Evolutionary conservation across 1,139 yeast genomes (phyloP).

Genomic region (Debaryomycetaceae sp.): DNA sequence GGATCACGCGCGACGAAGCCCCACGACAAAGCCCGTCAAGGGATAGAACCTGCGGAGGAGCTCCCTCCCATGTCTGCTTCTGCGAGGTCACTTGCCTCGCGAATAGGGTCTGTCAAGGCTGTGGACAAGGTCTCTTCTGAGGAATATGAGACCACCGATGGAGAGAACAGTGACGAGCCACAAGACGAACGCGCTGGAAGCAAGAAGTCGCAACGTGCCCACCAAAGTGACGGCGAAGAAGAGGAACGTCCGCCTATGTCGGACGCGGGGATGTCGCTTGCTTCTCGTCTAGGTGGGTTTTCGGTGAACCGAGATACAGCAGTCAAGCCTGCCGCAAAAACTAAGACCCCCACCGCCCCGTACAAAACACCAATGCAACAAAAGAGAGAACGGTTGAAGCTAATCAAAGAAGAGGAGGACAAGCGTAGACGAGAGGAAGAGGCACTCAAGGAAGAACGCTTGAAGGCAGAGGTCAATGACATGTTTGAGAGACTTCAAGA

Average conservation of each 20-base stretch:
- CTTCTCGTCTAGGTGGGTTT: conserved; percentile 17
- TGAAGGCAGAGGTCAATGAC: conserved; percentile 25
- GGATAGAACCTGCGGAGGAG: conserved; percentile 11
- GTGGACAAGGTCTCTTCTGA: not conserved
- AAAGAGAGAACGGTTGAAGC: conserved; percentile 8
- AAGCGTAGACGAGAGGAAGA: conserved; percentile 5
- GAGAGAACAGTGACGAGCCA: conserved; percentile 5
- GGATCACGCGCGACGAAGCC: not conserved
- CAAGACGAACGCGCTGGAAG: conserved; percentile 1
- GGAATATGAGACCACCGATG: conserved; percentile 5
- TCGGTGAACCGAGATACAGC: conserved; percentile 6
- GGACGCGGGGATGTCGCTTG: conserved; percentile 15
- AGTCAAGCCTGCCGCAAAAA: conserved; percentile 6
- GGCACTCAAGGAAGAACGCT: conserved; percentile 16
- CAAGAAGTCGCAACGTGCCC: not conserved
- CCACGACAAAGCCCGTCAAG: not conserved
- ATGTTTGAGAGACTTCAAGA: conserved; percentile 30
- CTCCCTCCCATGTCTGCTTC: conserved; percentile 24
- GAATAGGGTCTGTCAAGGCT: conserved; percentile 14
- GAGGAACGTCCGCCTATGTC: conserved; percentile 7
- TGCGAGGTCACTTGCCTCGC: conserved; percentile 23
- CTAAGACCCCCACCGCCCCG: conserved; percentile 2
- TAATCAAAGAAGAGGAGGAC: conserved; percentile 9
- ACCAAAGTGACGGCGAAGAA: conserved; percentile 3
- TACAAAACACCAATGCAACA: conserved; percentile 13